Base-by-base conservation (phyloP, 768 basidiomycete species). In the Russula abietina region DNA sequence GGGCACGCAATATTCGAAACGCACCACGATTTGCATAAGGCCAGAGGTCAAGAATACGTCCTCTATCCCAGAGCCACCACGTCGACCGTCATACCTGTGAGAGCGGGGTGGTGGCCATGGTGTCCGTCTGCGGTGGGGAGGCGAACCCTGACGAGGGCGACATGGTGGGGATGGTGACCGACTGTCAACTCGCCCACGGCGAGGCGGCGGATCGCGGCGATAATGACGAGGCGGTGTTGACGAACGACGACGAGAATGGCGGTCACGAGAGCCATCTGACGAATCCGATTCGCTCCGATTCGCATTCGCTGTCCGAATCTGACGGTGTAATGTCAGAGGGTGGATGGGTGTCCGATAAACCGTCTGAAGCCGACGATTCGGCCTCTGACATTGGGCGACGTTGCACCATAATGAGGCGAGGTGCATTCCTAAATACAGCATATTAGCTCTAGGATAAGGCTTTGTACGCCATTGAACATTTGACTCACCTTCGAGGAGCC, bases 371-470 rank as follows among this genome's bases (percentile, higher is more conserved):
- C 7, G 77, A 80, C 0, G 80, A 80, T 55, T 78, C 81, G 24
- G 85, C 89, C 71, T 89, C 90, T 28, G 93, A 80, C 81, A 91
- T 86, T 3, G 90, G 91, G 39, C 91, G 88, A 39, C 93, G 87
- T 75, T 96, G 93, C 71, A 94, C 94, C 87, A 97, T 89, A 70
- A 98, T 93, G 50, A 97, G 75, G 50, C 85, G 83, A 2, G 96
- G 96, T 1, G 93, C 94, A 69, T 95, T 95, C 93, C 93, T 48
- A 36, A n/a, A 36, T 24, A 64, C 49, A 69, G 65, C 53, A 46
- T 60, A 24, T 66, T 41, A 59, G 54, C 45, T 12, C 19, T 14
- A 59, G 28, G 19, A 10, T 5, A 26, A 26, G 28, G 24, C n/a
- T n/a, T n/a, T 22, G 28, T n/a, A n/a, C n/a, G 36, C 24, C 26